Evolutionary conservation across 441 rosid species (phyloP).

Genomic region (Euphorbia celastroides): DNA sequence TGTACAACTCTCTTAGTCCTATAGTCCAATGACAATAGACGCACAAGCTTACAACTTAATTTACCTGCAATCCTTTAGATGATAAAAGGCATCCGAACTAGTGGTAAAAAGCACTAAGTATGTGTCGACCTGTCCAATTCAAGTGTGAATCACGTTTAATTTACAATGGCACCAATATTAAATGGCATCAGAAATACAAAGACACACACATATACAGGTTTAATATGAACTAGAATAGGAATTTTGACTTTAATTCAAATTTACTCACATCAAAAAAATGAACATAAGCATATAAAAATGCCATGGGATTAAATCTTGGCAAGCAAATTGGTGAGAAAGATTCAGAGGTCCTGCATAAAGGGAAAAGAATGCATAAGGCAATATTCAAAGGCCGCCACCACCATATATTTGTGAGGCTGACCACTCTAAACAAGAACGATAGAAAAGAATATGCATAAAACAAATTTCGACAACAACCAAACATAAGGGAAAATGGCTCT

Average conservation of each 20-base stretch:
- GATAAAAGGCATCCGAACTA: constrained; percentile 91
- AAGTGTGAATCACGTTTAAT: constrained; percentile 18
- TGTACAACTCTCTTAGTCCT: neutral
- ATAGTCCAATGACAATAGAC: neutral
- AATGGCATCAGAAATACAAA: too few species aligned
- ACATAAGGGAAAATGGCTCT: neutral
- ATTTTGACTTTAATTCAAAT: constrained; percentile 12
- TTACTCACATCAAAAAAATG: constrained; percentile 87
- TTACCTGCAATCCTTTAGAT: constrained; percentile 99
- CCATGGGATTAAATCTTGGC: constrained; percentile 92
- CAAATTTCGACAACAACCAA: neutral
- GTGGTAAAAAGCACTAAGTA: constrained; percentile 91
- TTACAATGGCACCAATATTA: too few species aligned
- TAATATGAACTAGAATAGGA: neutral
- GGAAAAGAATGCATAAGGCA: constrained; percentile 19
- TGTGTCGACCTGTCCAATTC: constrained; percentile 65
- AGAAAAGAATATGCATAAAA: too few species aligned
- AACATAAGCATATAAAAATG: constrained; percentile 91
- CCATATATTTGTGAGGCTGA: neutral
- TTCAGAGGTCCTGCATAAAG: constrained; percentile 83
- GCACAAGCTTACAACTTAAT: neutral
- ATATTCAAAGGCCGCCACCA: neutral
- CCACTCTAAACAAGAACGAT: neutral
- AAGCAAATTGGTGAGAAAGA: constrained; percentile 96
- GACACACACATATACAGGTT: too few species aligned